Base-by-base conservation (phyloP, 148 eudicot species). In the Vaccinium corymbosum region DNA sequence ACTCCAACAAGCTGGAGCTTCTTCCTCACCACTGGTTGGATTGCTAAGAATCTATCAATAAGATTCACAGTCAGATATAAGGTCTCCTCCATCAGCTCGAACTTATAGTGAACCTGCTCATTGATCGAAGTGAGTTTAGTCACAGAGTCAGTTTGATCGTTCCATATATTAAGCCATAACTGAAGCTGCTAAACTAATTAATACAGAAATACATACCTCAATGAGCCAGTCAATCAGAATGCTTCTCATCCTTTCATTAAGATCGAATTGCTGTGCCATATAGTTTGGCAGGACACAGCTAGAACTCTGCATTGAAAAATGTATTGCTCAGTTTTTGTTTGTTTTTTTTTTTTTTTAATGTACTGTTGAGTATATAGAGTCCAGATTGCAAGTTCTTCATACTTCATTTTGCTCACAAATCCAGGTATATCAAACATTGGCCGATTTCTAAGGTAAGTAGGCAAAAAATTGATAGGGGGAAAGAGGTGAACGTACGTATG, bases 181-280 rank as follows among this genome's bases (percentile, higher is more conserved):
- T 10, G 13, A 80, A 53, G 19, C 22, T 25, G 50, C 42, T 4
- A 50, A 57, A 14, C 51, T 11, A 78, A 49, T 57, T 11, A 78
- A 49, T 57, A 19, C 73, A 68, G 56, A 6, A 12, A 27, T 50
- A 53, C 73, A 55, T 90, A 94, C 96, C 98, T 95, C 98, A 73
- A 95, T 92, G 76, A 95, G 90, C 98, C 98, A 95, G 78, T 95
- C 97, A 95, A 95, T 90, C 17, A 95, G 94, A 82, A 95, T 92
- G 27, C 90, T 92, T 87, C 97, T 89, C 98, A 95, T 95, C 87
- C 81, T 92, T 51, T 89, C 94, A 42, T 93, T 95, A 73, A 94
- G 88, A 82, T 95, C 98, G 56, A 74, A 77, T 85, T 95, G 98
- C 61, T 22, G 83, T 0, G 84, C 88, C 95, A 95, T 94, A 35